Evolutionary conservation across 1,284 basidiomycete genomes (phyloP), one percentile per base, ranked within the genome.

Genomic region (Rhodotorula sp.): DNA sequence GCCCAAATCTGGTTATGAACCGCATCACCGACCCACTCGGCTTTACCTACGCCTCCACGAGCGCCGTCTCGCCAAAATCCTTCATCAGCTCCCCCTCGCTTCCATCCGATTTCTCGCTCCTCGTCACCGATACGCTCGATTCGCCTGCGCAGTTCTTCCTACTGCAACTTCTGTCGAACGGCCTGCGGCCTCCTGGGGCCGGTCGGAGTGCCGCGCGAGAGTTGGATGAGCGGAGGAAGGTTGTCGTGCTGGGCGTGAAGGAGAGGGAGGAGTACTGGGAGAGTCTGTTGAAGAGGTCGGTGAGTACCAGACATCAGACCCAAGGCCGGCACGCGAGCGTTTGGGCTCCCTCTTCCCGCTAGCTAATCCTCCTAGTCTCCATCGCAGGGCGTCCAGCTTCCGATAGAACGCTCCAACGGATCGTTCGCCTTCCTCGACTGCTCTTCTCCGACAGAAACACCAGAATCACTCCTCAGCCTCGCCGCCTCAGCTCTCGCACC

Each of bases 41-140:
- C 39, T 44, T 44, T 17, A 44, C 39, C 13, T 44, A 44, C 39
- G 39, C 39, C 9, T 17, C 39, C 39, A 44, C 39, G 39, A 44
- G 39, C 39, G 39, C 39, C 39, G 11, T 17, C 39, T 44, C 39
- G 39, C 39, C 39, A 44, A 15, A 44, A 10, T 44, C 39, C 39
- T 44, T 44, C 39, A 44, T 44, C 39, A 44, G 39, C 39, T 44
- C 62, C 7, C 22, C 66, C 4, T 19, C 49, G 5, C 36, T 48
- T 15, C 63, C 63, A 1, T 63, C 70, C 4, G 56, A 56, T 10
- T n/a, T 34, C 51, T 57, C 62, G 5, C 32, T 74, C 57, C 44
- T 76, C 29, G 64, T 76, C 36, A 74, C 74, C 47, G 74, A 76
- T 53, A 70, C 70, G 32, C 64, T 76, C 54, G 62, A 62, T 44